Base-by-base conservation (phyloP, 177 flowering plant species). In the Vitis hybrid region DNA sequence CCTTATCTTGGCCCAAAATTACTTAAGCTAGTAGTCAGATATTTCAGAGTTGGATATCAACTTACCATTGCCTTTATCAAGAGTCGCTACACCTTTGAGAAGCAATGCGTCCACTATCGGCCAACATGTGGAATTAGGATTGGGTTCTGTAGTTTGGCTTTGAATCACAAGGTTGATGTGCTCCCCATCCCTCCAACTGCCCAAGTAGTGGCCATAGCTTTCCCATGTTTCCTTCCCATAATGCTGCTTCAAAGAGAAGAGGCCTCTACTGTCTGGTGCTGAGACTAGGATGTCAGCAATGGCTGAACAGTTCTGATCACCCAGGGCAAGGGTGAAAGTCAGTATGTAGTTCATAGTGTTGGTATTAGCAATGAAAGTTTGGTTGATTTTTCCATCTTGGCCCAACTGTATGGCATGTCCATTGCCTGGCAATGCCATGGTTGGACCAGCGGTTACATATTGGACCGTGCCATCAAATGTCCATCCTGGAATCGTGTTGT, bases 401-500 rank as follows among this genome's bases (percentile, higher is more conserved):
- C 81, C 83, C 68, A 86, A 45, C 17, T 75, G 76, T 9, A 82
- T 58, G 49, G 79, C 86, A 62, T 84, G 89, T 23, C 84, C 82
- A 26, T 73, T 74, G 11, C 72, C 69, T 1, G 86, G 81, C 54
- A 80, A 63, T 9, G 69, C 9, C 2, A 72, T 57, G 62, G 64
- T 61, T 60, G 72, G 65, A 18, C 78, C 71, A 3, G 80, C 68
- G 8, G 76, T 83, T 13, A 76, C 81, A 52, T 84, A 82, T 68
- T 60, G 56, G 26, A 84, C 89, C 1, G 70, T 65, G 52, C 89
- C 89, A 57, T 78, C 66, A 23, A 78, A 78, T 30, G 80, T 66
- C 85, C 86, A 84, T 58, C 86, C 87, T 1, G 86, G 84, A 45
- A 86, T 67, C 49, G 81, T 73, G 67, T 68, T 79, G 75, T 60